Base-by-base conservation (phyloP, 176 grass and related monocot genomes). In the Oryza officinalis region DNA sequence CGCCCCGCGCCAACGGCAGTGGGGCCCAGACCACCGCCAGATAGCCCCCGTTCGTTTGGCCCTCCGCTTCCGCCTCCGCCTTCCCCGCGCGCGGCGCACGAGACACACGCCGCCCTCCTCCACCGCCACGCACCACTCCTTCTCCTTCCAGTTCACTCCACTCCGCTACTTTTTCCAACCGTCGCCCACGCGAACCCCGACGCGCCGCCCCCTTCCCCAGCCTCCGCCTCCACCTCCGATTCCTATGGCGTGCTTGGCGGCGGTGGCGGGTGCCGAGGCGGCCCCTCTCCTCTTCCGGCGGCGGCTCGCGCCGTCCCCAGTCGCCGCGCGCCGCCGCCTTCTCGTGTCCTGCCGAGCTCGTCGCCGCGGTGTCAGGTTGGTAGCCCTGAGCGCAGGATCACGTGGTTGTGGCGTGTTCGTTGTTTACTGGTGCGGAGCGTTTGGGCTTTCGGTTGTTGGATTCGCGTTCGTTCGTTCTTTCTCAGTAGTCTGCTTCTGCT, bases 351-450 rank as follows among this genome's bases (percentile, higher is more conserved):
- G 87, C 79, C 85, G 86, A 32, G 69, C 87, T 49, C 90, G 85
- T 10, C 59, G 73, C 31, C 82, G 79, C 45, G 80, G 66, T 43
- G 81, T 94, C 75, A 91, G 95, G 95, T 93, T 11, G 8, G 31
- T 32, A 18, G 27, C 26, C 71, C 5, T 9, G 67, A 37, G 1
- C 3, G 59, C 49, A 18, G 52, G 17, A 22, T 57, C 50, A 10
- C 18, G 63, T 13, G 63, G 27, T 60, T 72, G 6, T 30, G 8
- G 28, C 57, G 61, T 77, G 73, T 37, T 50, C 20, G 35, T 40
- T 63, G 27, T 33, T 31, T 35, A 15, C 52, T 75, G 27, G 70
- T 25, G 69, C 43, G 49, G 27, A 63, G 50, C 10, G 15, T 4
- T 10, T 27, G 63, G 45, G 32, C 27, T 23, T 15, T 70, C 33